phyloP scores from a whole-genome alignment of 257 asterid genomes.

The Nicotiana otophora region DNA sequence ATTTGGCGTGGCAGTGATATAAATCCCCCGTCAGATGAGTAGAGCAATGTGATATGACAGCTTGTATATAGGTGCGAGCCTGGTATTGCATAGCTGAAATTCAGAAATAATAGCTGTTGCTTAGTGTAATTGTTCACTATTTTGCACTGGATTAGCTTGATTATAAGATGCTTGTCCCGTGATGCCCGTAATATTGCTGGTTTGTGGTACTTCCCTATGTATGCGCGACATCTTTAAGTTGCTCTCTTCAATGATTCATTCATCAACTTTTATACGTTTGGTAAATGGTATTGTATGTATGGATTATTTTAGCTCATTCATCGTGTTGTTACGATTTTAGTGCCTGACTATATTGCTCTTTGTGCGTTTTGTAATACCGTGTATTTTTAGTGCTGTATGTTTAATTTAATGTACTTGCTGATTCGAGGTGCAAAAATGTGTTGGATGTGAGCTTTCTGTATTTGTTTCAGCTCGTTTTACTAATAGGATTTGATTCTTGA shows the following conservation, averaged over 20 bases:
- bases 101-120: neutral
- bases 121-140: neutral
- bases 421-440: neutral
- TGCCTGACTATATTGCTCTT: neutral
- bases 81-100: neutral
- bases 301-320: neutral
- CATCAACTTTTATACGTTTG: neutral
- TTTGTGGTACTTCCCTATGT: neutral
- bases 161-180: neutral
- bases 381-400: neutral
- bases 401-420: neutral
- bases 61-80: neutral
- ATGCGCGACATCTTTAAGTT: neutral
- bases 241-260: neutral
- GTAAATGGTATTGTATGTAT: no score
- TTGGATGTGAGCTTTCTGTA: neutral
- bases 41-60: neutral
- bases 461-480: neutral
- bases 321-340: neutral
- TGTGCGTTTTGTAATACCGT: neutral
- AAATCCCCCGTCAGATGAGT: neutral
- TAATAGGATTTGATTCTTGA: neutral
- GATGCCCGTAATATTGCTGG: neutral
- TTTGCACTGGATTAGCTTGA: neutral
- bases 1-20: neutral